Evolutionary conservation across 495 filamentous ascomycete genomes (phyloP).

Genomic region (Penicillium macrosclerotiorum): DNA sequence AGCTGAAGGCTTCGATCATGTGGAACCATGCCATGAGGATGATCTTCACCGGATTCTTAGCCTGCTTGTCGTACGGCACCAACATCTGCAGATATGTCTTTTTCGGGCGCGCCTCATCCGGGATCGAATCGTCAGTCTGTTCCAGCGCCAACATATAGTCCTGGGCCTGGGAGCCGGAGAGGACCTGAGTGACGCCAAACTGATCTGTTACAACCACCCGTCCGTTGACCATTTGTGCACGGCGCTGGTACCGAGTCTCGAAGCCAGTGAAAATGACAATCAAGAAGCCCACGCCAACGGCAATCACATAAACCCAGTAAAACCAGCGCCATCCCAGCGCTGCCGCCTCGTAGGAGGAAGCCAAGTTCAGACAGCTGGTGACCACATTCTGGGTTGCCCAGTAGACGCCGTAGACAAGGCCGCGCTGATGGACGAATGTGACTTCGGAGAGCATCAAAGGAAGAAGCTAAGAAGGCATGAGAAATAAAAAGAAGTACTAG

Average conservation of each 20-base stretch:
- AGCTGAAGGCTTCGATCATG: slow-evolving; percentile 33
- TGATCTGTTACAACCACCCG: slow-evolving; percentile 34
- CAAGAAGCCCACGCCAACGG: slow-evolving; percentile 29
- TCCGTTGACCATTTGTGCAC: slow-evolving; percentile 20
- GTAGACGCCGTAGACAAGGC: slow-evolving; percentile 28
- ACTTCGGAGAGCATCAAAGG: slow-evolving; percentile 35
- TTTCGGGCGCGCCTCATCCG: slow-evolving; percentile 20
- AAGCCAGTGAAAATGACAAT: slow-evolving; percentile 29
- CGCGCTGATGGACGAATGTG: slow-evolving; percentile 34
- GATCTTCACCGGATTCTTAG: slow-evolving; percentile 8
- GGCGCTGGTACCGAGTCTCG: slow-evolving; percentile 31
- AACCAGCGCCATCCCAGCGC: slow-evolving; percentile 39
- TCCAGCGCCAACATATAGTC: slow-evolving; percentile 4
- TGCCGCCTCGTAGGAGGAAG: slow-evolving; percentile 30
- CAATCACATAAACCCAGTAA: slow-evolving; percentile 36
- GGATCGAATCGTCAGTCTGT: slow-evolving; percentile 1
- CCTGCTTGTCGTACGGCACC: slow-evolving; percentile 14
- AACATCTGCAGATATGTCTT: slow-evolving; percentile 33
- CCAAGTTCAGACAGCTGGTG: slow-evolving; percentile 28
- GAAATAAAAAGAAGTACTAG: background rate
- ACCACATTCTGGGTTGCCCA: slow-evolving; percentile 37
- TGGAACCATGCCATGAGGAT: slow-evolving; percentile 27
- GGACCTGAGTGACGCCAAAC: slow-evolving; percentile 34
- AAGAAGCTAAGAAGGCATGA: slow-evolving; percentile 20
- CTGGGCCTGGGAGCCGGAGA: slow-evolving; percentile 13